Conservation (phyloP, 208 protist species). For the Trypanosoma platydactyli region DNA sequence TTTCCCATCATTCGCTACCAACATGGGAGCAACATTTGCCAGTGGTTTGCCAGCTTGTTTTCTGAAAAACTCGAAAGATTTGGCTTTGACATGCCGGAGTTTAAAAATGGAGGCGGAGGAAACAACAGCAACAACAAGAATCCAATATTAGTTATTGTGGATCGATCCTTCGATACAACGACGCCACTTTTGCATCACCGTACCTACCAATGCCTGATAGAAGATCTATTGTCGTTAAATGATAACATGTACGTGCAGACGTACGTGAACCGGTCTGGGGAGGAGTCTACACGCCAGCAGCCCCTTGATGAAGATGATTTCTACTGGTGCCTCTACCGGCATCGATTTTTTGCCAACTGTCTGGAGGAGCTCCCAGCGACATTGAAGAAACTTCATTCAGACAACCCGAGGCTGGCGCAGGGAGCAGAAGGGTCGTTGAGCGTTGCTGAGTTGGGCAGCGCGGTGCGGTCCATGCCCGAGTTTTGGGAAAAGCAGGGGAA, state of each 20-base stretch:
- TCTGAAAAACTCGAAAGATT: conserved; percentile 41
- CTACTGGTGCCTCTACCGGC: conserved; percentile 77
- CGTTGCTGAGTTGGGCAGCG: conserved; percentile 49
- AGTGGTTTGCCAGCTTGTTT: conserved; percentile 48
- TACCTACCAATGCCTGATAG: conserved; percentile 81
- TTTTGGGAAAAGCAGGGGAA: conserved; percentile 77
- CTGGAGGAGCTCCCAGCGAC: conserved; percentile 53
- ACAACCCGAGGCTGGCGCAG: conserved; percentile 54
- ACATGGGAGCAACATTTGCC: conserved; percentile 42
- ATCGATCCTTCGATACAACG: conserved; percentile 75
- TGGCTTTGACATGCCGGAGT: conserved; percentile 35
- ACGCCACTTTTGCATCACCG: conserved; percentile 82
- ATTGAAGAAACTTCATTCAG: conserved; percentile 58
- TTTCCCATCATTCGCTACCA: conserved; percentile 70
- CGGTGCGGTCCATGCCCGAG: conserved; percentile 59
- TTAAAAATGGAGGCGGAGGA: conserved; percentile 24
- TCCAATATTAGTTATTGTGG: conserved; percentile 76
- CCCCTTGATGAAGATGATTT: conserved; percentile 68
- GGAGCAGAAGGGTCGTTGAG: conserved; percentile 30
- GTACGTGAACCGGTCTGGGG: conserved; percentile 43
- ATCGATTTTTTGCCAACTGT: conserved; percentile 59
- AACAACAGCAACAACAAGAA: conserved; percentile 26
- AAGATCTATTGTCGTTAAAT: conserved; percentile 69
- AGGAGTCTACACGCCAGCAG: conserved; percentile 38
- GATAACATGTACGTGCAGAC: conserved; percentile 63